Base-by-base conservation (phyloP, 2,329 filamentous ascomycete genomes). In the Fusarium abutilonis region DNA sequence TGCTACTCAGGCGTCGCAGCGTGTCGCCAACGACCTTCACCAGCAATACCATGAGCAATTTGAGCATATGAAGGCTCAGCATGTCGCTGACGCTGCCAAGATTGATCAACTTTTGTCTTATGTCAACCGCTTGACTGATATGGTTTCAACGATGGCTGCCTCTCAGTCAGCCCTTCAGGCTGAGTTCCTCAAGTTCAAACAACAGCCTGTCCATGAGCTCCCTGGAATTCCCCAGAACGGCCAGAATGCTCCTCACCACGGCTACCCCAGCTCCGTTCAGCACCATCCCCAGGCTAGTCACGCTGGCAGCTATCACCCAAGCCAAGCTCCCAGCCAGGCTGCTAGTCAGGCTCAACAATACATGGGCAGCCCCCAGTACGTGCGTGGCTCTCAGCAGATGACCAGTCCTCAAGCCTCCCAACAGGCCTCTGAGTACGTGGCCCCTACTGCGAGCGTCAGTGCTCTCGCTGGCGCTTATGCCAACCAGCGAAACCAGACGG, bases 61-160 rank as follows among this genome's bases (percentile, higher is more conserved):
- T 41, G 78, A 80, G 51, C 78, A 79, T 31, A 73, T 86, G 70
- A 78, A 82, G 63, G 77, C 78, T n/a, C 82, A 83, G 51, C 79
- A 81, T 28, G 73, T 73, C 6, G 77, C 78, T 4, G 83, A 87
- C 52, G 78, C 76, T 49, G 79, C 80, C 64, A 93, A 93, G 82
- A 89, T 93, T 55, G 86, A 90, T 50, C 85, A 91, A 69, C 81
- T 94, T n/a, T 82, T 88, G 8, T 82, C 83, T 13, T 82, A 91
- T 28, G 86, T 92, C 5, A 83, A 83, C 29, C 83, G 85, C 21
- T 80, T 93, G 54, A 85, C 87, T 3, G 86, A 89, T 61, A 91
- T 88, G 40, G 82, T 94, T 21, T 85, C 86, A 35, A 84, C 84
- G 11, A 88, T 94, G 87, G 87, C 87, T 6, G 77, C 85, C 6